These are phyloP conservation scores for Odonthalia washingtoniensis DNA, from an alignment of 31 red algal genomes.

Conservation along the genomic window DNA sequence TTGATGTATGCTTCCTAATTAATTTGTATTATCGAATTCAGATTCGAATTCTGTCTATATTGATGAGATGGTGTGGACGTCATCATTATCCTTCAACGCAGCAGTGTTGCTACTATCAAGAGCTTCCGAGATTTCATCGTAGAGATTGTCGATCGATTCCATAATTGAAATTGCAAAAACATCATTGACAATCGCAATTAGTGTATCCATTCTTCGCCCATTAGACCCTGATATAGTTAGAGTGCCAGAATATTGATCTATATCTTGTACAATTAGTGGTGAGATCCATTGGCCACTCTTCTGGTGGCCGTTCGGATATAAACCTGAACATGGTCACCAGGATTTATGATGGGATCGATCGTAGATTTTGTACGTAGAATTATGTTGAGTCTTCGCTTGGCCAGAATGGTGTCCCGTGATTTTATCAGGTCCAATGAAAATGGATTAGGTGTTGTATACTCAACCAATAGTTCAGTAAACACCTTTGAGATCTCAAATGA, in stretches of 20 bases:
- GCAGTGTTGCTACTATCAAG: neutral
- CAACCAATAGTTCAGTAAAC: no score
- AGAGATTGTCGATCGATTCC: neutral
- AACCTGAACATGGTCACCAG: no score
- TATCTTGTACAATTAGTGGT: no score
- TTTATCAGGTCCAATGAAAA: no score
- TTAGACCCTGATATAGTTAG: neutral
- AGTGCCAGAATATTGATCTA: neutral
- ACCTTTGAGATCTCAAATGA: neutral
- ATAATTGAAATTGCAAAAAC: neutral
- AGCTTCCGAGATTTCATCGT: neutral
- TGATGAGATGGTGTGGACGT: no score
- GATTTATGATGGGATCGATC: no score
- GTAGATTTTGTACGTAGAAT: no score
- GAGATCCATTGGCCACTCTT: neutral
- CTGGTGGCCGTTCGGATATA: neutral
- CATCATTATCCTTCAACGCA: no score
- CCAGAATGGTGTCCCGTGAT: no score
- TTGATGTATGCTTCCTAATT: neutral
- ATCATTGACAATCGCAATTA: neutral
- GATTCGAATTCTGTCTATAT: no score
- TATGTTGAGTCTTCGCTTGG: no score
- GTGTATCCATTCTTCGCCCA: neutral
- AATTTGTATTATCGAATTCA: neutral
- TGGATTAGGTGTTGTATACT: no score